Base-by-base conservation (phyloP, 192 early-diverging fungal genomes). In the Coemansia pectinata region DNA sequence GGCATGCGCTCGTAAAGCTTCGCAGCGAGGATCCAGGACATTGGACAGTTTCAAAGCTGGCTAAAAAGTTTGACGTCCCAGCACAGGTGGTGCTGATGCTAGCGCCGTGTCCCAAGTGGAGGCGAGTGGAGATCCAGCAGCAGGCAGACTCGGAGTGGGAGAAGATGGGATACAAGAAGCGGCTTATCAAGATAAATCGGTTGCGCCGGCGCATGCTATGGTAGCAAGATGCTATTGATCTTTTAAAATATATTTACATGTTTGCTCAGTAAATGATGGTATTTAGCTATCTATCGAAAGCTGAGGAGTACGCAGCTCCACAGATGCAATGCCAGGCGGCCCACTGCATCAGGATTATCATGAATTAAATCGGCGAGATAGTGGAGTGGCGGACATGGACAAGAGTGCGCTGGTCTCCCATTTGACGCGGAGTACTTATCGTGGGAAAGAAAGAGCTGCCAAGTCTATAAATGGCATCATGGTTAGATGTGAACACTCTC, bases 41-140 rank as follows among this genome's bases (percentile, higher is more conserved):
- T 36, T 85, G 84, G 84, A 85, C 79, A 9, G 74, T 72, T n/a
- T 78, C 75, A 41, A 65, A 70, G 65, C 73, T 85, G 52, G 76
- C 75, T 17, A 79, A 76, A 48, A 78, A 78, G 76, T 85, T 82
- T 70, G 76, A 71, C 15, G 64, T 81, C 39, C 64, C 78, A 47
- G 45, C 73, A 41, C 69, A 61, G 63, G 59, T 62, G 14, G 79
- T 85, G 38, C 62, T 74, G 34, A 70, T 64, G 64, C 25, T 65
- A 3, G 75, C 84, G 38, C 75, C 63, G 48, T 64, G 69, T 44
- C 84, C 84, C 39, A 55, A 68, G 61, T 76, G 76, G 79, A 73
- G 79, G 33, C 68, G 70, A 19, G 67, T 73, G 67, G 76, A 77
- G 59, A 68, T 85, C 52, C 76, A 82, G 65, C 55, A 44, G 6